Conservation (phyloP, 2,329 filamentous ascomycete species). For the Purpureocillium lavendulum region DNA sequence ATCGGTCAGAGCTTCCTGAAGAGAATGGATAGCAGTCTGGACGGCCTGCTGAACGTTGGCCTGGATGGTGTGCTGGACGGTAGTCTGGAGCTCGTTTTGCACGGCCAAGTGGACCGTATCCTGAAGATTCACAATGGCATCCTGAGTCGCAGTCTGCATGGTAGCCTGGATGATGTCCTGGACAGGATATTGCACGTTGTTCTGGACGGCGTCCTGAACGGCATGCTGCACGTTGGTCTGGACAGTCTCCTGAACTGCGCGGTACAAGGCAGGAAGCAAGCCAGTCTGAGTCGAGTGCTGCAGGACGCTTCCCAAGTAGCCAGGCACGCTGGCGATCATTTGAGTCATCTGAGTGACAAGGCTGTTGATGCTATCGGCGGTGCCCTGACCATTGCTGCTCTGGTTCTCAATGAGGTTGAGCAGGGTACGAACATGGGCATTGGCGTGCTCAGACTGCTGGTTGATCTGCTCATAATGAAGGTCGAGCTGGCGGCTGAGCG, state of each 20-base stretch:
- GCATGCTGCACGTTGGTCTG: neutral
- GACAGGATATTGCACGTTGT: neutral
- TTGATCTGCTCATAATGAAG: conserved; percentile 12
- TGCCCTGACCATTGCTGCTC: conserved; percentile 2
- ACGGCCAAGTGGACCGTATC: too few relatives aligned
- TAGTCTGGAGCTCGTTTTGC: too few relatives aligned
- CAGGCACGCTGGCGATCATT: conserved; percentile 14
- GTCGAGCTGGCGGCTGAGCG: conserved; percentile 17
- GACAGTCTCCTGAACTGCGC: neutral
- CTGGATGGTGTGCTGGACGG: too few relatives aligned
- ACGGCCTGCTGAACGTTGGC: too few relatives aligned
- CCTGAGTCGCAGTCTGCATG: neutral
- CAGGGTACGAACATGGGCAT: conserved; percentile 9
- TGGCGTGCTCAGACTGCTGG: conserved; percentile 10
- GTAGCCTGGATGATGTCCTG: neutral
- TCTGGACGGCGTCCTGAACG: neutral
- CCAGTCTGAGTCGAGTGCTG: neutral
- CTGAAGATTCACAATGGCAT: too few relatives aligned
- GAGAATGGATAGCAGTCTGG: too few relatives aligned
- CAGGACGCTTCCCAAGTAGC: neutral
- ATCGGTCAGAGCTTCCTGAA: too few relatives aligned
- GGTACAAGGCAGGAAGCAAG: neutral
- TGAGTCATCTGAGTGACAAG: conserved; percentile 4
- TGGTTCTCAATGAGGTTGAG: conserved; percentile 12
- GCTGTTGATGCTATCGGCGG: conserved; percentile 6